Conservation (phyloP, 768 basidiomycete genomes). For the Auricularia sp. region DNA sequence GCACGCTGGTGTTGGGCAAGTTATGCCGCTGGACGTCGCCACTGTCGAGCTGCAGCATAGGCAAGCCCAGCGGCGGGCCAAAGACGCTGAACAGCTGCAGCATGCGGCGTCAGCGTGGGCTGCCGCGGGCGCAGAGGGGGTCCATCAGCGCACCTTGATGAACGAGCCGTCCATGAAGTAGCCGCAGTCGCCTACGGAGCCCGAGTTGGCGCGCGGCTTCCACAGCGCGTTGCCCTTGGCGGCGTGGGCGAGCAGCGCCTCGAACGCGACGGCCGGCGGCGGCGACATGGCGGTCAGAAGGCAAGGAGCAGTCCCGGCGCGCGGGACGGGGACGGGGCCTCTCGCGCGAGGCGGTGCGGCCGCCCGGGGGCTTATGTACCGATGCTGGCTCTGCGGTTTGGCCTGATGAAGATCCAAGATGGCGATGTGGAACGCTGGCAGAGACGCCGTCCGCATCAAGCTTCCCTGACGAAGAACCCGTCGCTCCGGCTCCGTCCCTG, state of each 20-base stretch:
- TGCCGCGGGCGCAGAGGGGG: background rate
- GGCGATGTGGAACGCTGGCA: too few species aligned
- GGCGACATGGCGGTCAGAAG: background rate
- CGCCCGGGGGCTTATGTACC: background rate
- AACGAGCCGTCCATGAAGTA: background rate
- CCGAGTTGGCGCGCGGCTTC: background rate
- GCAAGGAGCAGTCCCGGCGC: background rate
- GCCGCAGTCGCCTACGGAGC: background rate
- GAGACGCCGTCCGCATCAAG: too few species aligned
- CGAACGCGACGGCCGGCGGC: background rate
- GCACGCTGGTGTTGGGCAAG: background rate
- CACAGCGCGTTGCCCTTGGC: background rate
- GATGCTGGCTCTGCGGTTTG: background rate
- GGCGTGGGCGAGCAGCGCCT: background rate
- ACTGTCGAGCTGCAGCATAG: slow-evolving; percentile 1
- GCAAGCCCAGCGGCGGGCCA: background rate
- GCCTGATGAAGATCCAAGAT: too few species aligned
- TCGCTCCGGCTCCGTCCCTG: too few species aligned
- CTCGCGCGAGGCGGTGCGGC: background rate
- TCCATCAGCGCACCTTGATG: background rate
- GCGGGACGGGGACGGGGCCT: background rate
- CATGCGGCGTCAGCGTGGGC: background rate
- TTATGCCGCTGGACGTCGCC: background rate
- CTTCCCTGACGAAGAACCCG: too few species aligned
- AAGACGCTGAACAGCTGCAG: background rate